These are phyloP conservation scores for Astragalus membranaceus DNA, from an alignment of 306 rosid genomes.

Conservation along the genomic window DNA sequence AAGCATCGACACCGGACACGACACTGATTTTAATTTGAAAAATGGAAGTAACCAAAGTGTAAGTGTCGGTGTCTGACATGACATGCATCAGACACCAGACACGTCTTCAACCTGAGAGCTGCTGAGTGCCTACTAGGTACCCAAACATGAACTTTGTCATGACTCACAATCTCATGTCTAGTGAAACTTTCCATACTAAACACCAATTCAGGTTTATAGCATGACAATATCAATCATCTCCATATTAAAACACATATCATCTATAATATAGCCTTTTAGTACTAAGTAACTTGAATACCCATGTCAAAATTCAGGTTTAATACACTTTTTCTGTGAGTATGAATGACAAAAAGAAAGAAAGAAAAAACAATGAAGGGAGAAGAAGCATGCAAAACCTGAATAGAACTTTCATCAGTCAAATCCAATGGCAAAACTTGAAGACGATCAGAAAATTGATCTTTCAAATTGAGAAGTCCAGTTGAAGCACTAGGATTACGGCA, in stretches of 20 bases:
- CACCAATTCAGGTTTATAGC: not conserved
- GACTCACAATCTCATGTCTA: not conserved
- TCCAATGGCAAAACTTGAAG: conserved; percentile 59
- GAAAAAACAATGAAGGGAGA: not conserved
- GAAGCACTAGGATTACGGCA: conserved; percentile 74
- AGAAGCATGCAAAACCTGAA: conserved; percentile 48
- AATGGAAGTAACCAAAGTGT: too few species aligned
- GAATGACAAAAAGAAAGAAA: not conserved
- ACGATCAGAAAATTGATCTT: conserved; percentile 54
- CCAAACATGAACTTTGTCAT: too few species aligned
- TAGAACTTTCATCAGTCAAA: conserved; percentile 72
- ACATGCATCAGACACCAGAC: too few species aligned
- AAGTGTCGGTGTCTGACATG: too few species aligned
- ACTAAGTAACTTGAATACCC: too few species aligned
- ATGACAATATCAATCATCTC: not conserved
- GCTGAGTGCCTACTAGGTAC: too few species aligned
- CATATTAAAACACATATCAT: not conserved
- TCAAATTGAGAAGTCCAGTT: conserved; percentile 57
- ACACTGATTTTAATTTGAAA: too few species aligned
- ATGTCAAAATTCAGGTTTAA: too few species aligned
- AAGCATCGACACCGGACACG: too few species aligned
- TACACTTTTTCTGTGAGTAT: too few species aligned
- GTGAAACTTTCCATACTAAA: not conserved
- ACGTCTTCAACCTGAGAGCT: too few species aligned
- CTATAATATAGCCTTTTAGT: not conserved